These are phyloP conservation scores for Nitzschia sp. DNA, from an alignment of 108 stramenopile species.

Conservation along the genomic window DNA sequence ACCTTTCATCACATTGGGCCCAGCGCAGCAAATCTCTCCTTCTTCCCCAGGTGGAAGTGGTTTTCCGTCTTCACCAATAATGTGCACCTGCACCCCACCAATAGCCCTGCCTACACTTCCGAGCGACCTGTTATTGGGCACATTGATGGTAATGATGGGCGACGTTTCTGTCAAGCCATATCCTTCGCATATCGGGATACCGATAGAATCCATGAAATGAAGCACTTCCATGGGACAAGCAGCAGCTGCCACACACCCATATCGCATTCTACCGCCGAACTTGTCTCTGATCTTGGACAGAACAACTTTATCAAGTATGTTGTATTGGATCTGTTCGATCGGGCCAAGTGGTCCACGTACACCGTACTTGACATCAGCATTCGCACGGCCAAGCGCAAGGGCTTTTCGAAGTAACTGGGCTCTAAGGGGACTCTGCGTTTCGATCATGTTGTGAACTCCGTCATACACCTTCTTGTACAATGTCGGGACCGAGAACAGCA, in stretches of 20 bases:
- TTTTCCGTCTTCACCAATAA: slow-evolving; percentile 72
- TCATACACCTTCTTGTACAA: slow-evolving; percentile 95
- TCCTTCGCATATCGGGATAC: slow-evolving; percentile 89
- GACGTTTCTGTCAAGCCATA: slow-evolving; percentile 94
- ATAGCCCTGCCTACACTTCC: slow-evolving; percentile 83
- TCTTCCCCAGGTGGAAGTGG: slow-evolving; percentile 72
- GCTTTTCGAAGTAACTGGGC: slow-evolving; percentile 73
- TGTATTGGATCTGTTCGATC: slow-evolving; percentile 51
- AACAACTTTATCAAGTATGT: slow-evolving; percentile 76
- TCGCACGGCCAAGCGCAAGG: slow-evolving; percentile 61
- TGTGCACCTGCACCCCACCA: slow-evolving; percentile 70
- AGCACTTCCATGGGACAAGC: slow-evolving; percentile 88
- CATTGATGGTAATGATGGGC: slow-evolving; percentile 83
- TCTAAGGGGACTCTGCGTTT: slow-evolving; percentile 60
- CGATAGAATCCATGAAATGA: slow-evolving; percentile 90
- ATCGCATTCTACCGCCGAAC: slow-evolving; percentile 85
- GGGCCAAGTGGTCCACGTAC: slow-evolving; percentile 47
- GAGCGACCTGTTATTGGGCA: slow-evolving; percentile 56
- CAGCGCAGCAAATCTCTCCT: slow-evolving; percentile 89
- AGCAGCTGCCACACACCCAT: slow-evolving; percentile 87
- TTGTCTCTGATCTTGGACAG: slow-evolving; percentile 87
- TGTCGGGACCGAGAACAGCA: slow-evolving; percentile 91
- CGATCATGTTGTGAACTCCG: slow-evolving; percentile 87
- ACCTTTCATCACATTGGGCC: slow-evolving; percentile 94
- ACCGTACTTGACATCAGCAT: slow-evolving; percentile 49